phyloP scores from a whole-genome alignment of 176 grass and related monocot genomes.

The Phoenix dactylifera region DNA sequence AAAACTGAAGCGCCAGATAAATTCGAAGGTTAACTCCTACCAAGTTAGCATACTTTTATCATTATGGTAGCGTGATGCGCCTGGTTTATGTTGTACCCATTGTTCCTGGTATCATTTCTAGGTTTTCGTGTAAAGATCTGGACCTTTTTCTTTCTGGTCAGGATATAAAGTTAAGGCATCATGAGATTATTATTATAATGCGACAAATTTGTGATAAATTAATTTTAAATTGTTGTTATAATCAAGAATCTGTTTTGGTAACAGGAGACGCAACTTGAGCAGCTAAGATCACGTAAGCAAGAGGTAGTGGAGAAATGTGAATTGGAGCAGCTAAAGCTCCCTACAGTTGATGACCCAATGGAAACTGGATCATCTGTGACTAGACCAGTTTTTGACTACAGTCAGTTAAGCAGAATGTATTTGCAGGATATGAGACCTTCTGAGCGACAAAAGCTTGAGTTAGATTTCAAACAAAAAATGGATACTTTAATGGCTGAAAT shows the following conservation, averaged over 20 bases:
- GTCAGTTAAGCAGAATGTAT: slow-evolving; percentile 55
- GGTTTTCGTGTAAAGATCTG: too few relatives aligned
- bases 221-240: too few relatives aligned
- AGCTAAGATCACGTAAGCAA: slow-evolving; percentile 45
- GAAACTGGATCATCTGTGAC: slow-evolving; percentile 43
- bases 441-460: slow-evolving; percentile 74
- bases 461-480: slow-evolving; percentile 75
- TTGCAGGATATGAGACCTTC: slow-evolving; percentile 57
- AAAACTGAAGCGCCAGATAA: slow-evolving; percentile 67
- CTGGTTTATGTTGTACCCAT: too few relatives aligned
- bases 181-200: too few relatives aligned
- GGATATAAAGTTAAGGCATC: too few relatives aligned
- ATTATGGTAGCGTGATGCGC: too few relatives aligned
- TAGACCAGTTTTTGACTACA: slow-evolving; percentile 54
- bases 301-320: slow-evolving; percentile 85
- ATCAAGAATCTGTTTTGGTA: slow-evolving; percentile 24
- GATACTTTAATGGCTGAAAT: slow-evolving; percentile 58
- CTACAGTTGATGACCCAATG: slow-evolving; percentile 71
- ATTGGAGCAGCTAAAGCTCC: slow-evolving; percentile 84
- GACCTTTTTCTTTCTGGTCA: too few relatives aligned
- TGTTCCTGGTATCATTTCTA: too few relatives aligned
- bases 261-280: slow-evolving; percentile 60
- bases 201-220: too few relatives aligned
- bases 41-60: background rate
- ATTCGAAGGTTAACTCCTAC: slow-evolving; percentile 50